Evolutionary conservation across 2,329 filamentous ascomycete genomes (phyloP).

Genomic region (Aspergillus sojae): DNA sequence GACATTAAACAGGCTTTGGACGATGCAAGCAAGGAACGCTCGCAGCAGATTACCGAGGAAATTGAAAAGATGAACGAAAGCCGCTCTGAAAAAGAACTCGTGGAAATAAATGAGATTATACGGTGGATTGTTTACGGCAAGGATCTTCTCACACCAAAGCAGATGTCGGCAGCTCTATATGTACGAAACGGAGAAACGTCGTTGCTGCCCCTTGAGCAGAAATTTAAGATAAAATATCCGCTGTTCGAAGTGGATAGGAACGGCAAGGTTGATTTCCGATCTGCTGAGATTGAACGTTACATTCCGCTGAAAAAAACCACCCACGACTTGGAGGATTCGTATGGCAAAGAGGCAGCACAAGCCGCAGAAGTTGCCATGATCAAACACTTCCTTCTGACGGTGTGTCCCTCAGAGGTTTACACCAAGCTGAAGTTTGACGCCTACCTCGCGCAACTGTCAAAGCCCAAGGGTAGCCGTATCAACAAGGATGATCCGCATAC

Average conservation of each 20-base stretch:
- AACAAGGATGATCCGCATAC: slow-evolving; percentile 27
- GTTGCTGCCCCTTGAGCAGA: slow-evolving; percentile 24
- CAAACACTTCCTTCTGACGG: slow-evolving; percentile 26
- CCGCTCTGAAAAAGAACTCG: slow-evolving; percentile 26
- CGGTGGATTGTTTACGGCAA: slow-evolving; percentile 28
- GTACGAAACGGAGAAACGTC: slow-evolving; percentile 27
- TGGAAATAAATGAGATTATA: slow-evolving; percentile 33
- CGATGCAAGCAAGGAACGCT: slow-evolving; percentile 25
- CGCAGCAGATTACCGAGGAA: slow-evolving; percentile 28
- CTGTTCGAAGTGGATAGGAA: slow-evolving; percentile 26
- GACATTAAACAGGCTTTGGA: slow-evolving; percentile 31
- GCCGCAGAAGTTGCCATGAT: slow-evolving; percentile 26
- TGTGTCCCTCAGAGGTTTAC: slow-evolving; percentile 27
- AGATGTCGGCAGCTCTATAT: slow-evolving; percentile 26
- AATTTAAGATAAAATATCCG: slow-evolving; percentile 23
- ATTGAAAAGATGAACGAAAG: slow-evolving; percentile 27
- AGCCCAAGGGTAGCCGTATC: slow-evolving; percentile 22
- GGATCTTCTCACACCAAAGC: slow-evolving; percentile 18
- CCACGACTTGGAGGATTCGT: not conserved
- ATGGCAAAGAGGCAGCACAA: not conserved
- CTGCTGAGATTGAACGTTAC: slow-evolving; percentile 17
- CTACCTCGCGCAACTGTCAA: slow-evolving; percentile 26
- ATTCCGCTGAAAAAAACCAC: slow-evolving; percentile 7
- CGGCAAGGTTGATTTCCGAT: slow-evolving; percentile 23
- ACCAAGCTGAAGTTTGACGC: slow-evolving; percentile 30